Percentiles rank a stretch among this genome's conserved stretches.
These are phyloP conservation scores for Alternaria panax DNA, from an alignment of 2,329 filamentous ascomycete genomes.

Conservation along the genomic window DNA sequence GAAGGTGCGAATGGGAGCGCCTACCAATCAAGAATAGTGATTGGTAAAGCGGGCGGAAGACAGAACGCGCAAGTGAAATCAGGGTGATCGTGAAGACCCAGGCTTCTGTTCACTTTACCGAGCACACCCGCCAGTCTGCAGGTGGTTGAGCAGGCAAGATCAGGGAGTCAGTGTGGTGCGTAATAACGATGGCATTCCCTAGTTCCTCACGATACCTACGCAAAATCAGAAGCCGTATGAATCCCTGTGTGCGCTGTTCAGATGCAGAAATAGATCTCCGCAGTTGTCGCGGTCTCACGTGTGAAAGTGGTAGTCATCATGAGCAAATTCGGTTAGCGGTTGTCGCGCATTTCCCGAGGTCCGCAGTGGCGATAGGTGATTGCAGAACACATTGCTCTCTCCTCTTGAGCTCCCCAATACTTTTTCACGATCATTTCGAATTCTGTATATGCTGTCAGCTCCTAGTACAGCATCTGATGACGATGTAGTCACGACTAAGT, in stretches of 20 bases:
- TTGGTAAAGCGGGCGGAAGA: neutral
- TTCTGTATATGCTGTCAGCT: neutral
- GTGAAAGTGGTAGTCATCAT: neutral
- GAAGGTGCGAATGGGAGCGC: constrained; percentile 10
- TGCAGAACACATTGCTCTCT: too few relatives aligned
- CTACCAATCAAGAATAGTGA: neutral
- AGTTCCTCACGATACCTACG: neutral
- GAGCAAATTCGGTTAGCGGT: constrained; percentile 6
- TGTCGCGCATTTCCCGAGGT: neutral
- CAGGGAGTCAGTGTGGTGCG: neutral
- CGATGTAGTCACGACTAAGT: neutral
- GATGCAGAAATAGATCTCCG: constrained; percentile 12
- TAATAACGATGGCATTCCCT: neutral
- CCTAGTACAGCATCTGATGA: neutral
- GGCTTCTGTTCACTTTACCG: neutral
- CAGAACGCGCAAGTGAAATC: neutral
- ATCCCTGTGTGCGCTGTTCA: constrained; percentile 3
- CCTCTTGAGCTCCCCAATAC: too few relatives aligned
- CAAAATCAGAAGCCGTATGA: neutral
- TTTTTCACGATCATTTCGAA: too few relatives aligned
- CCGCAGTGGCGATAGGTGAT: neutral
- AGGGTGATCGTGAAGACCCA: neutral
- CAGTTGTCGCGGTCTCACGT: constrained; percentile 18
- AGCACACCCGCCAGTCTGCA: neutral
- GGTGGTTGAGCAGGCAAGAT: neutral